Evolutionary conservation across 345 rosid species (phyloP).

Genomic region (Punica granatum): DNA sequence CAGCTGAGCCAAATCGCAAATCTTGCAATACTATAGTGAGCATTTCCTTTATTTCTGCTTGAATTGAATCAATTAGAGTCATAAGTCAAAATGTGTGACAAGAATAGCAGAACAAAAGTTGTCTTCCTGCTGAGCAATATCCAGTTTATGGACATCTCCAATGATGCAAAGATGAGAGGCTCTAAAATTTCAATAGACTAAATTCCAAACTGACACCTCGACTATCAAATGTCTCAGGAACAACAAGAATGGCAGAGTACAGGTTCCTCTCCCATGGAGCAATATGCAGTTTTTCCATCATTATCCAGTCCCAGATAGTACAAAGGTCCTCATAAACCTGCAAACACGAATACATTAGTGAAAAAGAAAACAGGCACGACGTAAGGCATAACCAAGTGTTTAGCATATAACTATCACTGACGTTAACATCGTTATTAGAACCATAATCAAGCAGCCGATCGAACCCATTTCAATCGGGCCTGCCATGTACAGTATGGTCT

Average conservation of each 20-base stretch:
- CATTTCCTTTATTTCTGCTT: conserved; percentile 81
- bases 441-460: not conserved
- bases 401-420: not conserved
- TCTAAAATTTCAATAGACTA: not conserved
- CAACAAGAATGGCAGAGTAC: conserved; percentile 75
- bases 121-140: not conserved
- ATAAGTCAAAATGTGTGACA: not conserved
- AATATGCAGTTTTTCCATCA: conserved; percentile 60
- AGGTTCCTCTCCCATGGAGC: conserved; percentile 51
- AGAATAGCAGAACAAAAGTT: not conserved
- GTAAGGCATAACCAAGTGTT: not conserved
- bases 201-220: conserved; percentile 43
- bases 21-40: conserved; percentile 64
- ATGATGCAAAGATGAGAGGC: not conserved
- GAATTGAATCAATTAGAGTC: conserved; percentile 16
- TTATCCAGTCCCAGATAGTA: conserved; percentile 86
- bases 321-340: conserved; percentile 82
- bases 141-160: not conserved
- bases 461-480: not conserved
- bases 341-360: not conserved
- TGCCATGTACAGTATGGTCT: not conserved
- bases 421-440: not conserved
- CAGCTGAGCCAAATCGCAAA: conserved; percentile 71
- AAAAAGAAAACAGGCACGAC: not conserved
- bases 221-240: conserved; percentile 78